A percentile compares a stretch with the other conserved stretches of the same genome.
Evolutionary conservation across 2,329 filamentous ascomycete genomes (phyloP).

Genomic region (Penicillium carneum): DNA sequence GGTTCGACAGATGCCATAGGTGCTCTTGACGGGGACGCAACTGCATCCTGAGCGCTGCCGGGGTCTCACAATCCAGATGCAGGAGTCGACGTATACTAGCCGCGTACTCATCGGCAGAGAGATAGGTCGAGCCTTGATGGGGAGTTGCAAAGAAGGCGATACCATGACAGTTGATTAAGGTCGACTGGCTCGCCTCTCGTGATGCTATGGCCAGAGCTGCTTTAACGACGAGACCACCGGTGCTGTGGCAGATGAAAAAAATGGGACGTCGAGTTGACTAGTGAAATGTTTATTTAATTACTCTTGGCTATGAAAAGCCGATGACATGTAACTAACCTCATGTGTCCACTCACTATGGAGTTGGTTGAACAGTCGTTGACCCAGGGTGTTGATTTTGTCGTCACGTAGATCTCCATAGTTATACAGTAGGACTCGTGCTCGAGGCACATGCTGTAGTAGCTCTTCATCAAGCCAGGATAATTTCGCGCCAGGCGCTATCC

Average conservation of each 20-base stretch:
- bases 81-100: conserved; percentile 63
- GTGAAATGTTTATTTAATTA: background rate
- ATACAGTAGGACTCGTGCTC: conserved; percentile 40
- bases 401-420: conserved; percentile 39
- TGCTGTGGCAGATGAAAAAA: conserved; percentile 67
- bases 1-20: conserved; percentile 60
- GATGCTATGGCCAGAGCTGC: conserved; percentile 57
- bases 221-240: conserved; percentile 68
- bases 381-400: conserved; percentile 40
- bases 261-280: conserved; percentile 56
- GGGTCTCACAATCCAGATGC: conserved; percentile 60
- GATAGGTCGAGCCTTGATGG: conserved; percentile 69
- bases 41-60: conserved; percentile 59
- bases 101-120: conserved; percentile 65
- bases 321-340: conserved; percentile 22
- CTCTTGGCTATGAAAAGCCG: background rate
- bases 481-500: conserved; percentile 32
- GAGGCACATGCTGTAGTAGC: conserved; percentile 32
- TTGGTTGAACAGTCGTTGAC: conserved; percentile 35
- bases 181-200: conserved; percentile 41
- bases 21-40: conserved; percentile 61
- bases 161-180: conserved; percentile 66
- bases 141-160: conserved; percentile 69
- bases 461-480: conserved; percentile 40
- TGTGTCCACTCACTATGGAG: conserved; percentile 35